These are phyloP conservation scores for Cordyceps tenuipes DNA, from an alignment of 2,329 filamentous ascomycete genomes.

Conservation along the genomic window DNA sequence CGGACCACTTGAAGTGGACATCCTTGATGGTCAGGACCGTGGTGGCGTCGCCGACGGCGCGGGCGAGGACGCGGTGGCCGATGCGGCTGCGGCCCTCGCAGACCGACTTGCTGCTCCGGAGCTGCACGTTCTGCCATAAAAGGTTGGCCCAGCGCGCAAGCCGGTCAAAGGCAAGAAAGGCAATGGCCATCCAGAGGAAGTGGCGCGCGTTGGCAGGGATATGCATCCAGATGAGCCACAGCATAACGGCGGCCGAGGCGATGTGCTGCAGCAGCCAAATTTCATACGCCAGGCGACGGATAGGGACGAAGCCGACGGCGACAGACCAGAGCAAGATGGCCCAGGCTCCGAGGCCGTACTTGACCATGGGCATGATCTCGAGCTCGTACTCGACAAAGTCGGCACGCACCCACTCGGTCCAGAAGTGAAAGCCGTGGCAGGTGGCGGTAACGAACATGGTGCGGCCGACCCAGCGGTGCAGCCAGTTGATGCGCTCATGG, in stretches of 20 bases:
- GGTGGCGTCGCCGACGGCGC: slow-evolving; percentile 41
- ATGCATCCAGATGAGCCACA: slow-evolving; percentile 57
- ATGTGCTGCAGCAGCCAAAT: slow-evolving; percentile 63
- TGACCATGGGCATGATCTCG: slow-evolving; percentile 53
- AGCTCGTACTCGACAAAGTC: slow-evolving; percentile 53
- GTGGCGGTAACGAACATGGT: slow-evolving; percentile 61
- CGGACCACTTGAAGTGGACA: slow-evolving; percentile 49
- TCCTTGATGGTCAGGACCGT: slow-evolving; percentile 52
- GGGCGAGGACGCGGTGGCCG: slow-evolving; percentile 44
- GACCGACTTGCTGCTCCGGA: slow-evolving; percentile 30
- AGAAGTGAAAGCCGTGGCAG: slow-evolving; percentile 63
- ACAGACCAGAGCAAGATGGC: slow-evolving; percentile 57
- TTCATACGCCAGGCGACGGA: slow-evolving; percentile 61
- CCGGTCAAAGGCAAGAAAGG: slow-evolving; percentile 54
- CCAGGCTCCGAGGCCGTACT: slow-evolving; percentile 61
- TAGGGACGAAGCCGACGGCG: slow-evolving; percentile 52
- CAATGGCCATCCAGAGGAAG: slow-evolving; percentile 59
- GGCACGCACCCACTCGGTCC: slow-evolving; percentile 52
- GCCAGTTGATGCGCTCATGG: slow-evolving; percentile 64
- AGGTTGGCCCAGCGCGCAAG: slow-evolving; percentile 41
- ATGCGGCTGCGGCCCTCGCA: slow-evolving; percentile 41
- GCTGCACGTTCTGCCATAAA: slow-evolving; percentile 43
- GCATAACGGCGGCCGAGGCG: slow-evolving; percentile 49
- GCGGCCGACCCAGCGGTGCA: slow-evolving; percentile 64
- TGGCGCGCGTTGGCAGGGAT: slow-evolving; percentile 50